Evolutionary conservation across 2,329 filamentous ascomycete genomes (phyloP).

Genomic region (Fusarium citri): DNA sequence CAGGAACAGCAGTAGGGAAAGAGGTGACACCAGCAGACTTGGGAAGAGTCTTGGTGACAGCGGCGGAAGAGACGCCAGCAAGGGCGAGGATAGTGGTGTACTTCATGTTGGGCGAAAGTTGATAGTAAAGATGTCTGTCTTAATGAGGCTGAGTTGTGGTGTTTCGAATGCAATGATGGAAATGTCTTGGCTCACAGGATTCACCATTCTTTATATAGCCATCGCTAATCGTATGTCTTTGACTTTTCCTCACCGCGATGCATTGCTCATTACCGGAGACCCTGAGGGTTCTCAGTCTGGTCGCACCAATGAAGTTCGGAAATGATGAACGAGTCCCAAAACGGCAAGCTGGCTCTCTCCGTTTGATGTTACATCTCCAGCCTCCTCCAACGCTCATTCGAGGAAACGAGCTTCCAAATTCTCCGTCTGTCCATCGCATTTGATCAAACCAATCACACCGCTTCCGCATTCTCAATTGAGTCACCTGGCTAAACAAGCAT

Average conservation of each 20-base stretch:
- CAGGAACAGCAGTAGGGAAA: conserved; percentile 37
- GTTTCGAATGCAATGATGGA: background rate
- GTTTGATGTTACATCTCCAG: conserved; percentile 33
- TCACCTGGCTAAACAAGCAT: conserved; percentile 14
- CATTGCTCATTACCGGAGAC: background rate
- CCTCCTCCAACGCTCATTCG: conserved; percentile 21
- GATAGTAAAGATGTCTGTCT: background rate
- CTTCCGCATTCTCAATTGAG: background rate
- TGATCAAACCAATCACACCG: conserved; percentile 7
- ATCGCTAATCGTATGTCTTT: background rate
- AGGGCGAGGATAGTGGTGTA: conserved; percentile 35
- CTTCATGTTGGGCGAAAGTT: conserved; percentile 28
- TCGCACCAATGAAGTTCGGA: conserved; percentile 21
- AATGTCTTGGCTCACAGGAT: conserved; percentile 12
- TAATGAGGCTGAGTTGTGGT: background rate
- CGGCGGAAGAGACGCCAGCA: conserved; percentile 33
- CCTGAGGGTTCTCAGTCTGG: background rate
- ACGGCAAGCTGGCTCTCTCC: conserved; percentile 21
- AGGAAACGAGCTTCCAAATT: conserved; percentile 26
- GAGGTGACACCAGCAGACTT: conserved; percentile 34
- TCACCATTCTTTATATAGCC: conserved; percentile 20
- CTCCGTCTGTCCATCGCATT: conserved; percentile 20
- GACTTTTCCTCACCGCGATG: background rate
- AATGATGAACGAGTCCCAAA: conserved; percentile 11
- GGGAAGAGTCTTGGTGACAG: conserved; percentile 40